Base-by-base conservation (phyloP, 371 early-diverging fungal genomes). In the Rhizopus microsporus region DNA sequence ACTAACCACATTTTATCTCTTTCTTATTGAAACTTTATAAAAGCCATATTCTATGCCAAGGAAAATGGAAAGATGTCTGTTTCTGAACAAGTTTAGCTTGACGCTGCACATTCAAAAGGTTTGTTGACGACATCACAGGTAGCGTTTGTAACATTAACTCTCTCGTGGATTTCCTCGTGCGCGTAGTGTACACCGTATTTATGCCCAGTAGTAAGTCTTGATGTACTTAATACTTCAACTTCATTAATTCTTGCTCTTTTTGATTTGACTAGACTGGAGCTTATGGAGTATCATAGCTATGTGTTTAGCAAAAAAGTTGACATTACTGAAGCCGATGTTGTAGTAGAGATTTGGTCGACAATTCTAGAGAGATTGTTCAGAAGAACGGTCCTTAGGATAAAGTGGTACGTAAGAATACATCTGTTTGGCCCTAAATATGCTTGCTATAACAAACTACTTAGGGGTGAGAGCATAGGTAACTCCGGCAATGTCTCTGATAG, bases 291-390 rank as follows among this genome's bases (percentile, higher is more conserved):
- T 39, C 35, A 56, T 8, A 10, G 15, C 4, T 49, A 48, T 32
- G 3, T 56, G 23, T 56, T 56, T 30, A n/a, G 15, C 16, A 56
- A 49, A 48, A 40, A 38, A 16, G 37, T 39, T 39, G 57, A 49
- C 39, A 56, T 38, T 3, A 49, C 49, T 12, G 48, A 56, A 49
- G 16, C 29, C 7, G 57, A 56, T 15, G 4, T 48, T 1, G 12
- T 2, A 10, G 13, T 31, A 1, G 45, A 54, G 44, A 42, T 54
- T 8, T 54, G 45, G 44, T 7, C 16, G 15, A 13, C 35, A 5
- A 43, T 54, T 3, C 23, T 54, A 4, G 55, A 54, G 13, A 54
- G 32, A 15, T 13, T 54, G 7, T 54, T 54, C 17, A 43, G 49
- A 7, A 15, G 39, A 30, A 49, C 57, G 16, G 35, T 31, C 3